phyloP scores from a whole-genome alignment of 352 stramenopile genomes.

The Phytopythium vexans region DNA sequence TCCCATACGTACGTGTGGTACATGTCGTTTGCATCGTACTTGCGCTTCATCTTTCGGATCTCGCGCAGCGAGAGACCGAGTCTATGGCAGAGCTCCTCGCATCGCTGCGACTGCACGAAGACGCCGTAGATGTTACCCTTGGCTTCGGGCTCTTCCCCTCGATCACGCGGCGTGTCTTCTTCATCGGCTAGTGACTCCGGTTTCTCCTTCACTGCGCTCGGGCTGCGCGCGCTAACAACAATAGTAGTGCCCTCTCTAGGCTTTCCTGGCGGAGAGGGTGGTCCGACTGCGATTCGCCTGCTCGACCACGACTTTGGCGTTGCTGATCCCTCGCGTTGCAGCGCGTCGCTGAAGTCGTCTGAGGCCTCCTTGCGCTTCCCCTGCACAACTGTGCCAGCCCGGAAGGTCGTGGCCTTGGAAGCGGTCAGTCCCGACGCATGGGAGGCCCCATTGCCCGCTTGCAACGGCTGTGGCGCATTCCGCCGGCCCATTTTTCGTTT shows the following conservation, averaged over 20 bases:
- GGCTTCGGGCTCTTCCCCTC: not conserved
- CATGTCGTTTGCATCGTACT: constrained; percentile 74
- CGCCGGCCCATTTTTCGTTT: too few species aligned
- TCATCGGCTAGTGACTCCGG: not conserved
- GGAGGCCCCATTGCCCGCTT: too few species aligned
- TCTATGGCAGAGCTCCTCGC: constrained; percentile 45
- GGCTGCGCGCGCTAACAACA: not conserved
- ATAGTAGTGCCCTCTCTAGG: too few species aligned
- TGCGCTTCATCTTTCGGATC: constrained; percentile 67
- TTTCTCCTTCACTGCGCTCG: not conserved
- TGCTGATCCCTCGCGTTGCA: constrained; percentile 17
- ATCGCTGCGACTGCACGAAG: constrained; percentile 50
- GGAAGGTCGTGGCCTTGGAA: too few species aligned
- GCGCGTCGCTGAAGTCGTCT: constrained; percentile 21
- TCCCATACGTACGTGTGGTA: constrained; percentile 53
- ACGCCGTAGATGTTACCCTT: constrained; percentile 26
- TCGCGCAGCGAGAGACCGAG: constrained; percentile 49
- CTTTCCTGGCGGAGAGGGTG: not conserved
- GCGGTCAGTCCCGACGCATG: too few species aligned
- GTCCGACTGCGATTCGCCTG: not conserved
- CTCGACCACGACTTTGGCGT: not conserved
- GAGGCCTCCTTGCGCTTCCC: constrained; percentile 1
- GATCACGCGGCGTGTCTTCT: not conserved
- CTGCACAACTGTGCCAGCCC: not conserved
- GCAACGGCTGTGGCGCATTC: too few species aligned